These are phyloP conservation scores for Arabidopsis arenosa DNA, from an alignment of 345 rosid species.

Conservation along the genomic window DNA sequence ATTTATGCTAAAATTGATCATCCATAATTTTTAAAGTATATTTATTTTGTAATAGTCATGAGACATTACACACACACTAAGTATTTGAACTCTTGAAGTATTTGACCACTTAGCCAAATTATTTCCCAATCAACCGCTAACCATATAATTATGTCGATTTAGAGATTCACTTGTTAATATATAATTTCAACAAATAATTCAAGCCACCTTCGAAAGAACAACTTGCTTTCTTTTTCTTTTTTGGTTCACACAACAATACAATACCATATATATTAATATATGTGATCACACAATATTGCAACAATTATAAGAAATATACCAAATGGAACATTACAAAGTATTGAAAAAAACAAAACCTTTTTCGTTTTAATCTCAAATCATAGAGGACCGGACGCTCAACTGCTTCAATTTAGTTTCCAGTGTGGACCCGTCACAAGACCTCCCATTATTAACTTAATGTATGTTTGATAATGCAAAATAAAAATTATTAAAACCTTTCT, in stretches of 20 bases:
- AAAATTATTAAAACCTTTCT: conserved; percentile 2
- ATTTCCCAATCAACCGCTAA: conserved; percentile 1
- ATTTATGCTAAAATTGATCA: background rate
- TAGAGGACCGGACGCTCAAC: conserved; percentile 49
- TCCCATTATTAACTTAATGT: conserved; percentile 36
- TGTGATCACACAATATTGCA: conserved; percentile 28
- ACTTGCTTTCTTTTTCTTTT: background rate
- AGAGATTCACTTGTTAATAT: background rate
- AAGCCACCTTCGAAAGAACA: conserved; percentile 1
- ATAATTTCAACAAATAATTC: background rate
- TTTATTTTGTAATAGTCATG: background rate
- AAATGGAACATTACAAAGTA: conserved; percentile 25
- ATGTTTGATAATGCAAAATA: conserved; percentile 16
- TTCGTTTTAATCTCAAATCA: conserved; percentile 37
- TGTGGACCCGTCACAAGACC: conserved; percentile 48
- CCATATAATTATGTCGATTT: background rate
- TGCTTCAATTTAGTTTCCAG: conserved; percentile 32
- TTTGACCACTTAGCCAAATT: background rate
- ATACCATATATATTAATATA: conserved; percentile 19
- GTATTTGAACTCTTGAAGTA: background rate
- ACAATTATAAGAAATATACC: conserved; percentile 27
- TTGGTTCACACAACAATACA: conserved; percentile 29
- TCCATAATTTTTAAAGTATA: background rate
- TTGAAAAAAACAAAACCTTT: background rate
- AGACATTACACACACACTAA: too few relatives aligned